These are phyloP conservation scores for Penicillium thymicola DNA, from an alignment of 2,329 filamentous ascomycete genomes.

Conservation along the genomic window DNA sequence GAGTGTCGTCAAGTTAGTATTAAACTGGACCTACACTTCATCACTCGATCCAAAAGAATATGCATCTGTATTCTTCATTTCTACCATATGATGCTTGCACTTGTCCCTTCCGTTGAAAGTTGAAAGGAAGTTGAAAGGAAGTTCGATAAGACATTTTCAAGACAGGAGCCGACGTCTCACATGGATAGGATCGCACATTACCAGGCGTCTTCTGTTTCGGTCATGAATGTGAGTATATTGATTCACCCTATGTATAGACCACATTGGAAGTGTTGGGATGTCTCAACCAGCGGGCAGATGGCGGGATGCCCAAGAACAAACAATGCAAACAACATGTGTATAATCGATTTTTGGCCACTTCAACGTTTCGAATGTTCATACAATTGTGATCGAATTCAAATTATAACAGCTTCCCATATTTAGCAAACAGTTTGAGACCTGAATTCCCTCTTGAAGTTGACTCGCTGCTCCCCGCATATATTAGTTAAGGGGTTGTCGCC, in stretches of 20 bases:
- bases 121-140: neutral
- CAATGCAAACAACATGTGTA: slow-evolving; percentile 2
- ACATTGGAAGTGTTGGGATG: neutral
- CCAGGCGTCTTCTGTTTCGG: neutral
- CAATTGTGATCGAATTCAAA: neutral
- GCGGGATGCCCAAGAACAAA: neutral
- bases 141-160: neutral
- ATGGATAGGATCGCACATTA: neutral
- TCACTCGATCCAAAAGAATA: no score
- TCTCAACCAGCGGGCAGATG: neutral
- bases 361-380: neutral
- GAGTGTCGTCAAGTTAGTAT: neutral
- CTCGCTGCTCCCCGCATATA: neutral
- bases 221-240: neutral
- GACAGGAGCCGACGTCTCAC: neutral
- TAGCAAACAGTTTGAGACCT: neutral
- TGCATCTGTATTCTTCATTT: neutral
- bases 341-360: neutral
- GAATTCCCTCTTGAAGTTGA: neutral
- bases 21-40: neutral
- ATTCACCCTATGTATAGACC: neutral
- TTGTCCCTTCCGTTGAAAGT: neutral
- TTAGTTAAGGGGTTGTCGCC: neutral
- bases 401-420: neutral
- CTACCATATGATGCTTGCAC: neutral